Evolutionary conservation across 129 eudicot species (phyloP), one percentile per base, ranked within the genome.

Genomic region (Artemisia annua): DNA sequence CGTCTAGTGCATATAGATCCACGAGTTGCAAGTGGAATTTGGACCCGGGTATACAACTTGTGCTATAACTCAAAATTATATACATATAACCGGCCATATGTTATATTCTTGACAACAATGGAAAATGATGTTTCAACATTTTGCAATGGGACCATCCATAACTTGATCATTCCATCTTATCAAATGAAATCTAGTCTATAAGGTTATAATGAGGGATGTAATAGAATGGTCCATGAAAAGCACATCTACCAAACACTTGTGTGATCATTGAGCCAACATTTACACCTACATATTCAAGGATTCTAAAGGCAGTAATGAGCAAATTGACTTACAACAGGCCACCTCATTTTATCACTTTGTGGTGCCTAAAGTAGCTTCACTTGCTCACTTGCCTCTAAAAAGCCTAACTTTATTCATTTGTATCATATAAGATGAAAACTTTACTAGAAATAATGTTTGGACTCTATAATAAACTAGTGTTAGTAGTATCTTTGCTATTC

Each of bases 151-250:
- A 13, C 75, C 75, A 58, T 46, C 53, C 19, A 59, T 30, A 65
- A 63, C 48, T 71, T 77, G 53, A 9, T 64, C 52, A 74, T 74
- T 52, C 43, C 78, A 64, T 71, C 55, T 54, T 54, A 71, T 71
- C n/a, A 71, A 78, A 78, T 60, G 82, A 64, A 71, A 78, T 78
- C 72, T 78, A 78, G 77, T 63, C 73, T 64, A 71, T 66, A 67
- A 67, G 73, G 73, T 71, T 55, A 78, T 78, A 71, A 78, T 78
- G 71, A 71, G 66, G 63, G 77, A 63, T 54, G 72, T 54, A 64
- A 72, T 78, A 78, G 73, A 55, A 71, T 78, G 78, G 82, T 71
- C 82, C 82, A 64, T 78, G 82, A 78, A 78, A 78, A 78, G 54
- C 46, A 78, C 78, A 63, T 64, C 49, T 78, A 78, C 73, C 82